Base-by-base conservation (phyloP, 768 basidiomycete genomes). In the Crucibulum laeve region DNA sequence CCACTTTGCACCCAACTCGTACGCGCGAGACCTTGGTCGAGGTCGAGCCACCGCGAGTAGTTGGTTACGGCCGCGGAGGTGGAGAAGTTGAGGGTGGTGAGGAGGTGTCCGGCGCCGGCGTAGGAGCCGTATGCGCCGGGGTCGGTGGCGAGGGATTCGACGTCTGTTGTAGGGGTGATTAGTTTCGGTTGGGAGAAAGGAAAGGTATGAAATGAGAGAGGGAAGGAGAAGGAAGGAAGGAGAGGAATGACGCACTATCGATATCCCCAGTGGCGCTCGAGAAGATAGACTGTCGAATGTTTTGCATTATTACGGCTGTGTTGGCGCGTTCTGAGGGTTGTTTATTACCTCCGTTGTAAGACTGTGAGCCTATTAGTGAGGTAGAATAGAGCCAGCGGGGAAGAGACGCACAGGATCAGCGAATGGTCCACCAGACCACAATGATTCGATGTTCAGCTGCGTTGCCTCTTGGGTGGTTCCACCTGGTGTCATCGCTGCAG, bases 401-500 rank as follows among this genome's bases (percentile, higher is more conserved):
- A 35, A 15, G 26, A n/a, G 13, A 61, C 71, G 23, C 54, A 85
- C 84, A 7, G 75, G 71, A 53, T 84, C 78, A 37, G 76, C 69
- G 48, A 84, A 84, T 5, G 84, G 81, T 3, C 86, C 86, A 15
- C 86, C 86, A 15, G 79, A 73, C 86, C 87, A 88, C 6, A 89
- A 64, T 11, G 81, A 80, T 54, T 89, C 86, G 36, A 89, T 81
- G 54, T 89, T 88, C 21, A 89, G 64, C 48, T 83, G 82, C 7
- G 73, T 79, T 13, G 64, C 64, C 59, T 88, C 86, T 30, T 76
- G 72, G 2, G 58, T 52, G 1, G 79, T 77, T 4, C 79, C 82
- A 1, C 86, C 85, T 5, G 76, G 76, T 15, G 80, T 60, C 75
- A 80, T 85, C 5, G 83, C 86, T 85, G 42, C 34, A 23, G 6